Conservation (phyloP, 169 alveolate genomes). For the Eimeria sp. region DNA sequence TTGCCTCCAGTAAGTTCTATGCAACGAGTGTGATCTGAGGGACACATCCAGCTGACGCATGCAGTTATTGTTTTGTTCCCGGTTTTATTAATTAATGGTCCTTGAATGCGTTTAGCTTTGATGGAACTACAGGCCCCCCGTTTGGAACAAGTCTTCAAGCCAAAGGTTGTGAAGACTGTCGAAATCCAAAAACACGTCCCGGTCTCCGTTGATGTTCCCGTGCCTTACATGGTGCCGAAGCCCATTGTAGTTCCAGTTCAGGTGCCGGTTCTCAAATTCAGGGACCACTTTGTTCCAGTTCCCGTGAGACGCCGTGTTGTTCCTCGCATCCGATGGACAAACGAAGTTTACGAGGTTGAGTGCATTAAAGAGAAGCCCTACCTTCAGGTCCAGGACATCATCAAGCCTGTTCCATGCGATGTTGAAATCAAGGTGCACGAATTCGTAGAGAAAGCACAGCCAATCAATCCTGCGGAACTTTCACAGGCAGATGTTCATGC, state of each 20-base stretch:
- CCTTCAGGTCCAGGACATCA: constrained; percentile 90
- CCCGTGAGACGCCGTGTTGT: constrained; percentile 92
- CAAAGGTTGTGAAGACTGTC: constrained; percentile 88
- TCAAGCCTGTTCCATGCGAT: constrained; percentile 92
- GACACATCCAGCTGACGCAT: background rate
- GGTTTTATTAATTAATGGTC: background rate
- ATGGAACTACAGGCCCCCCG: constrained; percentile 51
- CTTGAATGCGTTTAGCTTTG: background rate
- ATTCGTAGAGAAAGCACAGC: constrained; percentile 89
- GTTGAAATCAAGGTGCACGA: constrained; percentile 90
- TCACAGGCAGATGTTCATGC: constrained; percentile 94
- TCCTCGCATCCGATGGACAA: constrained; percentile 92
- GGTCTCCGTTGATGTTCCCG: constrained; percentile 92
- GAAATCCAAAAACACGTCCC: constrained; percentile 91
- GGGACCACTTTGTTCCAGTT: constrained; percentile 93
- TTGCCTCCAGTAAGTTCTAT: constrained; percentile 60
- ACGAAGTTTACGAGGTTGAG: constrained; percentile 92
- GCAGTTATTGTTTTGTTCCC: background rate
- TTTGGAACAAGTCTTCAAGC: constrained; percentile 89
- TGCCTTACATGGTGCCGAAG: constrained; percentile 93
- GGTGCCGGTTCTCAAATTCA: constrained; percentile 92
- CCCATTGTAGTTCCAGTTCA: constrained; percentile 93
- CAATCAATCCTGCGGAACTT: constrained; percentile 92
- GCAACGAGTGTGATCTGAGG: background rate
- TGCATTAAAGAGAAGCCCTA: constrained; percentile 92